Percentiles rank a stretch among this genome's conserved stretches.
Conservation (phyloP, 352 stramenopile genomes). For the Phytophthora cactorum region DNA sequence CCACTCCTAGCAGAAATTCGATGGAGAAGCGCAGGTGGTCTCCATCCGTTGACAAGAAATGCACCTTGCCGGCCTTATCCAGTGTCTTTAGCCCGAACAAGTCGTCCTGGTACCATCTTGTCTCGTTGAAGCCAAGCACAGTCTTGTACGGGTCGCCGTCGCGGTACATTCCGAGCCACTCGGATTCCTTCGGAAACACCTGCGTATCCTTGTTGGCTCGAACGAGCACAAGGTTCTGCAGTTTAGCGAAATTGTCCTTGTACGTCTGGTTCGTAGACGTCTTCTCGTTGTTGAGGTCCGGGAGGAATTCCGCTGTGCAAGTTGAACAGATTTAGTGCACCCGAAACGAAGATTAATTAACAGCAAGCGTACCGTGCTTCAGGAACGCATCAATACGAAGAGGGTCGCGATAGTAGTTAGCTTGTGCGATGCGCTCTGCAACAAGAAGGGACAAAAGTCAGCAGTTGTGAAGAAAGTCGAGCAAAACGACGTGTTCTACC, state of each 20-base stretch:
- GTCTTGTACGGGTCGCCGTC: conserved; percentile 73
- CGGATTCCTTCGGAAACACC: conserved; percentile 87
- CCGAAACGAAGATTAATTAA: not conserved
- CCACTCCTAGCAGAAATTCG: conserved; percentile 81
- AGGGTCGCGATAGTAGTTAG: conserved; percentile 95
- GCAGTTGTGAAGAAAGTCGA: not conserved
- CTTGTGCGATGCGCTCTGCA: conserved; percentile 86
- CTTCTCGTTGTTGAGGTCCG: conserved; percentile 93
- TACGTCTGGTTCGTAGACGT: conserved; percentile 73
- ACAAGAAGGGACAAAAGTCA: conserved; percentile 16
- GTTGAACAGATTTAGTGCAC: not conserved
- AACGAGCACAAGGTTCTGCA: conserved; percentile 91
- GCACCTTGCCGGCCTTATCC: conserved; percentile 86
- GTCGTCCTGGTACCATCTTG: conserved; percentile 92
- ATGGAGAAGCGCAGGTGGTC: conserved; percentile 93
- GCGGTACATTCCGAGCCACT: conserved; percentile 88
- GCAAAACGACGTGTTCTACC: conserved; percentile 24
- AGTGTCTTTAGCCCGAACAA: conserved; percentile 92
- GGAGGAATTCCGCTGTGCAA: conserved; percentile 71
- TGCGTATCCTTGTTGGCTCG: conserved; percentile 91
- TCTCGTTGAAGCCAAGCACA: conserved; percentile 92
- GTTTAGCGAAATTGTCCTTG: conserved; percentile 88
- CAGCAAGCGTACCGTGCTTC: conserved; percentile 49
- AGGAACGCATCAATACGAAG: conserved; percentile 74
- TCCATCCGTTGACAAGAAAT: conserved; percentile 89